These are phyloP conservation scores for Colletotrichum tropicale DNA, from an alignment of 2,329 filamentous ascomycete genomes.

Conservation along the genomic window DNA sequence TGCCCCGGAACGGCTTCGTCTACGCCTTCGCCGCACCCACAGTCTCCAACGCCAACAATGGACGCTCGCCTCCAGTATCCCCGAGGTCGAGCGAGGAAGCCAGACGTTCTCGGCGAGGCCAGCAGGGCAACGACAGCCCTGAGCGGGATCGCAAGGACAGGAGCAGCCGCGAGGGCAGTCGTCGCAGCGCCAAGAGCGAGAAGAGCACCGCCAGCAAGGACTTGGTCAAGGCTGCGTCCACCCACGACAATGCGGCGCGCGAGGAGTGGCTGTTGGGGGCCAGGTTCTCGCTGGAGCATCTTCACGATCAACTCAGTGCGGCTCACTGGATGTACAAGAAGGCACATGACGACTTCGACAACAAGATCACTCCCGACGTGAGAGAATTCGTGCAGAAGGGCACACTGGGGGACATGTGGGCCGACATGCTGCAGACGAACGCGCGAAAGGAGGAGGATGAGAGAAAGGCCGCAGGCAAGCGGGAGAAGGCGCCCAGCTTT, in stretches of 20 bases:
- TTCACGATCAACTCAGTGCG: background rate
- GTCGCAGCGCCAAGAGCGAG: background rate
- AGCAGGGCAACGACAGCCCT: background rate
- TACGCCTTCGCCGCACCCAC: background rate
- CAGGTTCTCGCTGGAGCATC: background rate
- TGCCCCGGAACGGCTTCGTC: background rate
- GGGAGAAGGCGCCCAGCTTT: background rate
- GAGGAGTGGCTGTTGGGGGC: background rate
- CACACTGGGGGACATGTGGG: constrained; percentile 3
- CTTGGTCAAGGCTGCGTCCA: background rate
- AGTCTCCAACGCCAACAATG: background rate
- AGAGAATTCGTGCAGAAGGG: background rate
- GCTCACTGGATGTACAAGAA: background rate
- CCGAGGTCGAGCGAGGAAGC: background rate
- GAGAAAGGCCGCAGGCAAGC: background rate
- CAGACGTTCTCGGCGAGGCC: background rate
- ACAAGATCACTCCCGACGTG: background rate
- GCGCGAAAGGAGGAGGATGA: background rate
- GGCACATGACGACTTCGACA: background rate
- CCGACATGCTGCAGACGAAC: background rate
- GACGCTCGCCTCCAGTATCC: background rate
- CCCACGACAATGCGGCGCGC: background rate
- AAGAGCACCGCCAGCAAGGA: background rate
- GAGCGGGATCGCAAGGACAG: background rate
- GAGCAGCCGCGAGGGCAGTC: background rate